Conservation (phyloP, 1,284 basidiomycete species). For the Tylopilus sp. region DNA sequence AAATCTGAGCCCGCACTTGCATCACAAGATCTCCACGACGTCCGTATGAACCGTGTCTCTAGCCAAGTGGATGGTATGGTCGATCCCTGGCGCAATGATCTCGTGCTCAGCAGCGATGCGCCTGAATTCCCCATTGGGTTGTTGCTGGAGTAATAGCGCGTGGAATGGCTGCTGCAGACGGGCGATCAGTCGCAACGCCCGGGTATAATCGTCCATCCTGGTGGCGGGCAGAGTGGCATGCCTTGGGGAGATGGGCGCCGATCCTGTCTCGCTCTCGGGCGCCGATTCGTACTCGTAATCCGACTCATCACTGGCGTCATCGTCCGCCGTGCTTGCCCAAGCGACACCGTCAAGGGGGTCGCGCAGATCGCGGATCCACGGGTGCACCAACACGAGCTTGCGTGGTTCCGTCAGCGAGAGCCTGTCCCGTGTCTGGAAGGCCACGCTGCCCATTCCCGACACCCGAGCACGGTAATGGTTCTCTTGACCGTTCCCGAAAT, state of each 20-base stretch:
- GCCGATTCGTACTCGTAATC: neutral
- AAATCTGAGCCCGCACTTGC: neutral
- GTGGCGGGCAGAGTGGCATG: neutral
- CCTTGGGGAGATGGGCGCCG: neutral
- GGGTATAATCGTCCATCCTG: neutral
- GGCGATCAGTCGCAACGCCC: neutral
- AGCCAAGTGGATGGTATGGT: neutral
- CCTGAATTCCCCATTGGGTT: constrained; percentile 2
- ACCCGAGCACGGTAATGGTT: neutral
- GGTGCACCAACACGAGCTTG: neutral
- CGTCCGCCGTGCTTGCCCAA: neutral
- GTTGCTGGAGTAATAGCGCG: neutral
- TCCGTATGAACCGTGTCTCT: neutral
- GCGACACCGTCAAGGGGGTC: neutral
- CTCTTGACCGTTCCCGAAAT: neutral
- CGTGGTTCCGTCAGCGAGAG: neutral
- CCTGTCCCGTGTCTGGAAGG: neutral
- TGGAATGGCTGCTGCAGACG: constrained; percentile 5
- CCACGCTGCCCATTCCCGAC: neutral
- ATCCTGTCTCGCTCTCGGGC: neutral
- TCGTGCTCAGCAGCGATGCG: constrained; percentile 4
- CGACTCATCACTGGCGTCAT: no score
- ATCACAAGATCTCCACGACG: constrained; percentile 6
- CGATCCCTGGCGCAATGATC: neutral
- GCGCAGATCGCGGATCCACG: neutral